Percentiles rank a stretch among this genome's conserved stretches.
Conservation (phyloP, 1,139 yeast genomes). For the Oligophagozyma castellii region DNA sequence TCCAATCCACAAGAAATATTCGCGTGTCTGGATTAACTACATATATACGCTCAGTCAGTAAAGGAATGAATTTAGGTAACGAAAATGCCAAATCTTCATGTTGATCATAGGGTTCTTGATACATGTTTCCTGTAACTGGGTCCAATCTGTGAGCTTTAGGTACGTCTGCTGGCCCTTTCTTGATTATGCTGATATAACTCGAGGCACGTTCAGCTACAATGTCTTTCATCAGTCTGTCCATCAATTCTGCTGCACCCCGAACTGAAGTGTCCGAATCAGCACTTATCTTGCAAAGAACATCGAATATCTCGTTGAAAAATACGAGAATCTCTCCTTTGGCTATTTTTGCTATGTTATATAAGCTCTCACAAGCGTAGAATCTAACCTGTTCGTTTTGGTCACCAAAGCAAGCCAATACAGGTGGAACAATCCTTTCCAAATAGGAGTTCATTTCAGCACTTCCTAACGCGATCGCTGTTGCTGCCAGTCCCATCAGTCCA, state of each 20-base stretch:
- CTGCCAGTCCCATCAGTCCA: slow-evolving; percentile 65
- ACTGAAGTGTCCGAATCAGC: slow-evolving; percentile 90
- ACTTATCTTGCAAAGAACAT: slow-evolving; percentile 76
- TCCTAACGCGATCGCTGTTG: slow-evolving; percentile 67
- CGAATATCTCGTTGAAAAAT: slow-evolving; percentile 90
- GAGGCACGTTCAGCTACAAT: slow-evolving; percentile 94
- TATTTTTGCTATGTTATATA: slow-evolving; percentile 91
- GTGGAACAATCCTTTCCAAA: slow-evolving; percentile 76
- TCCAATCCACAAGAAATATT: slow-evolving; percentile 86
- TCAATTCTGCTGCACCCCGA: slow-evolving; percentile 88
- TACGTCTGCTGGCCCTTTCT: slow-evolving; percentile 34
- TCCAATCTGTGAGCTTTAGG: slow-evolving; percentile 35
- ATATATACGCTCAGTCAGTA: slow-evolving; percentile 79
- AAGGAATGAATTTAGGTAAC: slow-evolving; percentile 76
- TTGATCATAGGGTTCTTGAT: slow-evolving; percentile 55
- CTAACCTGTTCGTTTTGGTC: slow-evolving; percentile 95
- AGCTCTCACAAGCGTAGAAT: slow-evolving; percentile 92
- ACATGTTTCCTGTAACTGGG: slow-evolving; percentile 35
- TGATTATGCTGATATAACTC: slow-evolving; percentile 71
- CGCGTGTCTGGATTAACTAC: slow-evolving; percentile 88
- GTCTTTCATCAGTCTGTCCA: slow-evolving; percentile 84
- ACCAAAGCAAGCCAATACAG: slow-evolving; percentile 89
- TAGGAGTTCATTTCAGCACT: slow-evolving; percentile 56
- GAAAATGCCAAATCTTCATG: slow-evolving; percentile 61
- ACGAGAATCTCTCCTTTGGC: slow-evolving; percentile 88